Conservation (phyloP, 441 rosid species). For the Bocquillonia castaneifolia region DNA sequence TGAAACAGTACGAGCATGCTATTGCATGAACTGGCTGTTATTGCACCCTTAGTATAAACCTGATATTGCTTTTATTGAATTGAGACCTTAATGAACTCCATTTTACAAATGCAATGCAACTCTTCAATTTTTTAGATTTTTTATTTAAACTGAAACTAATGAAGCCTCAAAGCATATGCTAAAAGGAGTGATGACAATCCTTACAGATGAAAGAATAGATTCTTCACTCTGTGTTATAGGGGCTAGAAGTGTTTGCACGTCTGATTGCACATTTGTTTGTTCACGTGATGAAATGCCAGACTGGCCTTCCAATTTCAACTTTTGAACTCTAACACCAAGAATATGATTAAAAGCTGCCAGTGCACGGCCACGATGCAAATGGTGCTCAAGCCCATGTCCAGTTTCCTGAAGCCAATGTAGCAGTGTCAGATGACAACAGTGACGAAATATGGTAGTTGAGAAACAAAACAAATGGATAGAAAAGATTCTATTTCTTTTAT, state of each 20-base stretch:
- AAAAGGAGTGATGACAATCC: constrained; percentile 33
- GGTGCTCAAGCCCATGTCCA: constrained; percentile 87
- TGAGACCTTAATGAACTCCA: not conserved
- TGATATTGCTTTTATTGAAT: not conserved
- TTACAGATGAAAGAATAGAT: constrained; percentile 80
- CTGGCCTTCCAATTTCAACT: constrained; percentile 60
- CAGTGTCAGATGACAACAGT: not conserved
- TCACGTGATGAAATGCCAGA: constrained; percentile 48
- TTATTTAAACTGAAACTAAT: not conserved
- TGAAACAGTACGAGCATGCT: not conserved
- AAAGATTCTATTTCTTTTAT: not conserved
- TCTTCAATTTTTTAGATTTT: not conserved
- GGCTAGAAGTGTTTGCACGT: constrained; percentile 85
- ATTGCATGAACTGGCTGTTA: not conserved
- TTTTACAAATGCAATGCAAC: not conserved
- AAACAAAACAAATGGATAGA: not conserved
- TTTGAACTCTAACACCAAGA: constrained; percentile 65
- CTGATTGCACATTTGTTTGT: constrained; percentile 73
- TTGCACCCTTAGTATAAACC: not conserved
- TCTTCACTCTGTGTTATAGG: constrained; percentile 67
- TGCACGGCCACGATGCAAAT: constrained; percentile 96
- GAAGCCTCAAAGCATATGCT: constrained; percentile 16
- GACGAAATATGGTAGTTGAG: not conserved
- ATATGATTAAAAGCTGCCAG: constrained; percentile 91
- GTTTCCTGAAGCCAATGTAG: constrained; percentile 55